Base-by-base conservation (phyloP, 1,284 basidiomycete species). In the Pholiota adiposa region DNA sequence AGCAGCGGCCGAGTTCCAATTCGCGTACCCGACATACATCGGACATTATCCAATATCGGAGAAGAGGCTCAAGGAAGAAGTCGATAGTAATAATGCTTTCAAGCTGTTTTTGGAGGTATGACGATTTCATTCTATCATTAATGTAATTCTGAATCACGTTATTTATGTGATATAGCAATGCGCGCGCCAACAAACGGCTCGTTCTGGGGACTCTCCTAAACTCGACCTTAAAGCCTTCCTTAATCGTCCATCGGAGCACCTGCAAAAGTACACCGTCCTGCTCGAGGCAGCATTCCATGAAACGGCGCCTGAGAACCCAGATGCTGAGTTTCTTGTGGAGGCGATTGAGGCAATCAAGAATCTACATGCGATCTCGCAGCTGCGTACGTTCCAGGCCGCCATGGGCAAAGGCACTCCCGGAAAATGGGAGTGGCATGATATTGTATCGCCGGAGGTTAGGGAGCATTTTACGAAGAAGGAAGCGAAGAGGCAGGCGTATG, bases 181-280 rank as follows among this genome's bases (percentile, higher is more conserved):
- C 58, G 78, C 77, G 33, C 74, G 83, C 69, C 83, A 88, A 71
- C 70, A 75, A 64, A 83, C 89, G 19, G 79, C 84, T 0, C 83
- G 77, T 3, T 66, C 71, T 18, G 74, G 71, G 29, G 91, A 93
- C 49, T 83, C 89, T 7, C 84, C 92, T 51, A 83, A 90, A 21
- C 78, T 94, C 49, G 93, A 97, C 65, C 82, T 97, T 61, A 94
- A 94, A 66, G 89, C 94, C 67, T 93, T 97, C 72, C 81, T 98
- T 62, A 90, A 88, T 54, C 83, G 94, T 7, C 94, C 96, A 1
- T 86, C 91, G 0, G 92, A 95, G 62, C 93, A 97, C 71, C 78
- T 98, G 25, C 93, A 95, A 70, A 91, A 93, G 64, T 98, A 98
- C 70, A 92, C 93, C 4, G 86, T 94, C 2, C 80, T 95, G 16